Percentiles rank a stretch among this genome's conserved stretches.
phyloP scores from a whole-genome alignment of 805 yeast species.

The Wickerhamomyces strasburgensis region DNA sequence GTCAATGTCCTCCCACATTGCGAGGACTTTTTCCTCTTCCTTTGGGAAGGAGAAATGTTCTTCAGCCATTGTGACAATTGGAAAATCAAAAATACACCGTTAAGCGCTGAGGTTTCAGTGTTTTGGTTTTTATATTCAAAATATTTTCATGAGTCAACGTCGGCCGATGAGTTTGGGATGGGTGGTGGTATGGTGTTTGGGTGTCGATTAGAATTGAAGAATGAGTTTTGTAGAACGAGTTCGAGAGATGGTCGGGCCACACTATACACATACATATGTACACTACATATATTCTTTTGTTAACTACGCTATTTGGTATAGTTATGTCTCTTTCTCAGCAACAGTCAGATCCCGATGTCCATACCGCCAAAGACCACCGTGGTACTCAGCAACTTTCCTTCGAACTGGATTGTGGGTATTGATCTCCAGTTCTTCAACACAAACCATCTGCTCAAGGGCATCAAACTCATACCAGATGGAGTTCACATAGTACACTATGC shows the following conservation, averaged over 20 bases:
- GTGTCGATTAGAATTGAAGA: too few species aligned
- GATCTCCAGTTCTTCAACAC: slow-evolving; percentile 45
- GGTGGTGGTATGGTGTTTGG: neutral
- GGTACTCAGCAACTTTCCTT: slow-evolving; percentile 29
- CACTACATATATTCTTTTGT: too few species aligned
- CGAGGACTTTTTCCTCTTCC: slow-evolving; percentile 81
- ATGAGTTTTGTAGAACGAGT: too few species aligned
- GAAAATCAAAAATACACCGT: too few species aligned
- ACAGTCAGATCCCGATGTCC: slow-evolving; percentile 6
- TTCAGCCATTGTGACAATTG: slow-evolving; percentile 35
- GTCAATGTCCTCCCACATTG: slow-evolving; percentile 82
- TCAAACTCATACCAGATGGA: slow-evolving; percentile 47
- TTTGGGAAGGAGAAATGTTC: slow-evolving; percentile 67
- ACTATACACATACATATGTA: too few species aligned
- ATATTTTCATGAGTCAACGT: neutral
- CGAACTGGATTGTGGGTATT: slow-evolving; percentile 38
- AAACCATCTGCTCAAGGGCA: slow-evolving; percentile 39
- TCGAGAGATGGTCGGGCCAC: too few species aligned
- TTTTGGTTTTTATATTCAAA: neutral
- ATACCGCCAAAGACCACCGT: slow-evolving; percentile 28
- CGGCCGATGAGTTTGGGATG: too few species aligned
- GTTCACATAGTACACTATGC: slow-evolving; percentile 53
- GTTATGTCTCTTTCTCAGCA: too few species aligned
- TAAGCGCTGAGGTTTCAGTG: neutral
- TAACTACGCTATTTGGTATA: too few species aligned